Base-by-base conservation (phyloP, 805 yeast genomes). In the Starmerella riodocensis region DNA sequence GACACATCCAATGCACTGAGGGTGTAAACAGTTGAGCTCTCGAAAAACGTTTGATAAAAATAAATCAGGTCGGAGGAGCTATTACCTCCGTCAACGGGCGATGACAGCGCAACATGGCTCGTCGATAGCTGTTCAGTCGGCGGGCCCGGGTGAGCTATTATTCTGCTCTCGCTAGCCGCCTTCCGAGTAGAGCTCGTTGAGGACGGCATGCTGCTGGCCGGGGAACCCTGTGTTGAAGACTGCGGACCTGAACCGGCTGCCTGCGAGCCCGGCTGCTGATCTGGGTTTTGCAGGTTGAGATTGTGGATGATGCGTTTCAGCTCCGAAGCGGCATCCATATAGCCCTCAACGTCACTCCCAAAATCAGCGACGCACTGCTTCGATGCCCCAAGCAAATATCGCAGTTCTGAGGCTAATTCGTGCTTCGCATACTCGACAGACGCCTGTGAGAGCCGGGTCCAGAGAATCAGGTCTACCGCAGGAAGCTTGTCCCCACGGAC, bases 1-100 rank as follows among this genome's bases (percentile, higher is more conserved):
- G 78, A 78, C 22, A 82, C 69, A 55, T 91, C 99, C 32, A 91
- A 62, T 5, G 83, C 75, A 0, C 94, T 74, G 14, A 88, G 61
- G 33, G 82, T 78, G 56, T 63, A 84, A 44, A 70, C 69, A 2
- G 77, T 71, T 3, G 76, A 59, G 0, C 86, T 67, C 46, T 74
- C 73, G 57, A 82, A 78, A 0, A 78, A 73, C 0, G 91, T 75
- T 54, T 86, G 86, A 56, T 80, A 88, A 54, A 74, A 88, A 56
- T 70, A 83, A 54, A 63, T 27, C 11, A 21, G 18, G 8, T 41
- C 42, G 14, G 26, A 23, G n/a, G n/a, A n/a, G n/a, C n/a, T n/a
- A n/a, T n/a, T n/a, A n/a, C n/a, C n/a, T n/a, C n/a, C n/a, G n/a
- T n/a, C n/a, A n/a, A n/a, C n/a, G n/a, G n/a, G n/a, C n/a, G n/a